Conservation (phyloP, 1,139 yeast species). For the Taphrina deformans region DNA sequence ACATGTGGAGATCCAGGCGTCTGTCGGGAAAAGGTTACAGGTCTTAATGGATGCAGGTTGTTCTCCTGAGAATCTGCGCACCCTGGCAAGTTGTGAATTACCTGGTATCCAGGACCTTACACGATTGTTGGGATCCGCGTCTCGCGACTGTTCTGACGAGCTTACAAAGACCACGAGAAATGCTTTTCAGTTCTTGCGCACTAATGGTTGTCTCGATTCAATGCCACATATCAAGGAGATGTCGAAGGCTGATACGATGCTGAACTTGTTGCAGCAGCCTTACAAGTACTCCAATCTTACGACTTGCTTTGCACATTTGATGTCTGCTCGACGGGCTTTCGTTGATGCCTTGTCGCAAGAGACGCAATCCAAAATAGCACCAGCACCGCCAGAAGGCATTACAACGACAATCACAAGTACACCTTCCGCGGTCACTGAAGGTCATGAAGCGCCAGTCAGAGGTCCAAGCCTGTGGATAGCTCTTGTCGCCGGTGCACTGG, state of each 20-base stretch:
- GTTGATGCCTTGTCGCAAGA: not conserved
- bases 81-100: not conserved
- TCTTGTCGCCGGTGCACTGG: slow-evolving; percentile 69
- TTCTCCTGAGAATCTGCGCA: not conserved
- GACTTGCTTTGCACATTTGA: not conserved
- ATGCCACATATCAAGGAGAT: not conserved
- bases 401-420: too few relatives aligned
- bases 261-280: not conserved
- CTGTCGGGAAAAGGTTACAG: not conserved
- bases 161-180: not conserved
- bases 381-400: not conserved
- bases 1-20: not conserved
- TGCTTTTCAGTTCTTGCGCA: not conserved
- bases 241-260: not conserved
- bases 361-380: not conserved
- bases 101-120: not conserved
- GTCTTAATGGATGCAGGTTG: not conserved
- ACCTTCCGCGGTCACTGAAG: too few relatives aligned
- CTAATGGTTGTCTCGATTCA: not conserved
- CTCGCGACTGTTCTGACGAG: not conserved
- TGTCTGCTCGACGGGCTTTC: slow-evolving; percentile 1
- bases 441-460: too few relatives aligned
- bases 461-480: slow-evolving; percentile 12
- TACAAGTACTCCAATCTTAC: not conserved
- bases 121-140: not conserved